A percentile compares a stretch with the other conserved stretches of the same genome.
Evolutionary conservation across 495 filamentous ascomycete genomes (phyloP).

Genomic region (Achaetomiella virescens): DNA sequence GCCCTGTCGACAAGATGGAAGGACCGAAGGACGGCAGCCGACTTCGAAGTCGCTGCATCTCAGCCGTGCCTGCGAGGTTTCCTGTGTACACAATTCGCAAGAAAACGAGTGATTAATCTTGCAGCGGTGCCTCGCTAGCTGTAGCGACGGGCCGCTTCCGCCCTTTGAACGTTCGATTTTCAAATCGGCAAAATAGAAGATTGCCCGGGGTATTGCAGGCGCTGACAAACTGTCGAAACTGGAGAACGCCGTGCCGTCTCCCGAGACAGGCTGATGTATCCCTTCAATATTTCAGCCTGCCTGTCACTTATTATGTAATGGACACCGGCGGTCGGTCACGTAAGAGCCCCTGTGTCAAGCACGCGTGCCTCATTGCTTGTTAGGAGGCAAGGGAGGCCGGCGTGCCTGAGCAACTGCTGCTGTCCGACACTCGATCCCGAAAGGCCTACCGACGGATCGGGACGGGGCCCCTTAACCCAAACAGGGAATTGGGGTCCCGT

Average conservation of each 20-base stretch:
- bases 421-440: constrained; percentile 14
- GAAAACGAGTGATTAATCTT: too few species aligned
- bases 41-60: too few species aligned
- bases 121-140: too few species aligned
- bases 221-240: neutral
- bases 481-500: constrained; percentile 8
- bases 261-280: constrained; percentile 3
- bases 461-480: constrained; percentile 16
- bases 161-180: too few species aligned
- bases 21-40: too few species aligned
- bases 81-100: too few species aligned
- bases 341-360: constrained; percentile 1
- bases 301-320: constrained; percentile 13
- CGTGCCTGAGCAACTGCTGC: neutral
- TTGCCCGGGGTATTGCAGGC: neutral
- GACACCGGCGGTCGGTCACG: neutral
- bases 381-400: constrained; percentile 2
- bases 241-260: neutral
- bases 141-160: too few species aligned
- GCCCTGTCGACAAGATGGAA: neutral
- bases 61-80: too few species aligned
- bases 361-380: constrained; percentile 4
- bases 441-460: constrained; percentile 15
- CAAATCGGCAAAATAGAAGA: too few species aligned
- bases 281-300: neutral